Evolutionary conservation across 345 rosid genomes (phyloP), one percentile per base, ranked within the genome.

Genomic region (Psidium friedrichsthalianum): DNA sequence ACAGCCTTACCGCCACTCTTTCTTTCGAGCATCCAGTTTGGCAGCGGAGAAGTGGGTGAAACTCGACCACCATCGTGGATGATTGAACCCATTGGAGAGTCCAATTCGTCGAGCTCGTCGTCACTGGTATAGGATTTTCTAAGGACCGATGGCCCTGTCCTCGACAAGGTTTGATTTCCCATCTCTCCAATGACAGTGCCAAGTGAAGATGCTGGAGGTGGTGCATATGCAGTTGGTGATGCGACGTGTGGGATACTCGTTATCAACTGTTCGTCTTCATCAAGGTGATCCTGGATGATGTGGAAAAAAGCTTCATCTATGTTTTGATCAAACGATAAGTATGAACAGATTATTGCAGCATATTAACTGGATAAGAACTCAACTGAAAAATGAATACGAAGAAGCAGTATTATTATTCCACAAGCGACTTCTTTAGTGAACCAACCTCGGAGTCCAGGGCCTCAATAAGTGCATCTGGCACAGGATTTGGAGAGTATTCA

Each of bases 61-160:
- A 85, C 85, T 59, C 82, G 85, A 82, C 88, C 52, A 86, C 90
- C 91, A 64, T 92, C 94, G 4, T 88, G 80, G 53, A 88, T n/a
- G 74, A 95, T 90, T 1, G 98, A 91, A 84, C 89, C 89, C 49
- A 95, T 80, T 3, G 96, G 94, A 8, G 97, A 91, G 90, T 94
- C 99, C 87, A 95, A 87, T 87, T 95, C 98, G 29, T 94, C 96
- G 15, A 95, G 94, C 90, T 95, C 99, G 40, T 95, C 99, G 27
- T 97, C 98, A 8, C 99, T 95, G 1, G 95, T 92, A 88, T 94
- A 93, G 14, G 97, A 91, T 86, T 95, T 95, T 87, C 86, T 92
- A 58, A 90, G 93, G 86, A 94, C 86, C 0, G 95, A 86, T 89
- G 95, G 92, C 85, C 91, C 89, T 52, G 91, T 90, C 88, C 93